Percentiles rank a stretch among this genome's conserved stretches.
Conservation (phyloP, 805 yeast genomes). For the Candida maesae region DNA sequence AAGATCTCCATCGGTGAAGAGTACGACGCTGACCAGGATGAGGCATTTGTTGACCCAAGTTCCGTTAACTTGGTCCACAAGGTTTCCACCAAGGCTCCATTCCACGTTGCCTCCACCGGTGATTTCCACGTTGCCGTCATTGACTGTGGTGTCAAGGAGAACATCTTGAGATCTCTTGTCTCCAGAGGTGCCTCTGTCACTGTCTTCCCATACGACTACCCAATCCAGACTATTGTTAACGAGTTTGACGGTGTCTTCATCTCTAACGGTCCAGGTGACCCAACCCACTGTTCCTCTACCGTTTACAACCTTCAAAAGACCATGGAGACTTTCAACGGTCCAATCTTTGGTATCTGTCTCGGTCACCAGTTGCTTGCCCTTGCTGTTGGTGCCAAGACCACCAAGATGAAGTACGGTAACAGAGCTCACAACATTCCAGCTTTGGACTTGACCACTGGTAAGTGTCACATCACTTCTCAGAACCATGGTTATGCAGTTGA, state of each 20-base stretch:
- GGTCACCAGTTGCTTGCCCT: conserved; percentile 96
- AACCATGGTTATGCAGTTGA: conserved; percentile 99
- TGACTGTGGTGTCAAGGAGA: conserved; percentile 98
- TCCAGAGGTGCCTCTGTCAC: conserved; percentile 95
- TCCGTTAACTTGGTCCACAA: conserved; percentile 84
- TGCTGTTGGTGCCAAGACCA: conserved; percentile 91
- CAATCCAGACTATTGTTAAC: conserved; percentile 84
- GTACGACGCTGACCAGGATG: conserved; percentile 88
- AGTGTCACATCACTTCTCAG: conserved; percentile 97
- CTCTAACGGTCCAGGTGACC: conserved; percentile 98
- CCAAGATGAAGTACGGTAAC: conserved; percentile 95
- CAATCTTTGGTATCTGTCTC: conserved; percentile 95
- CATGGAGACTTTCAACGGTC: conserved; percentile 63
- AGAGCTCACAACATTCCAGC: conserved; percentile 99
- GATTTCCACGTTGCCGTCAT: conserved; percentile 83
- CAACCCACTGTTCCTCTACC: conserved; percentile 82
- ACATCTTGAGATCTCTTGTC: conserved; percentile 89
- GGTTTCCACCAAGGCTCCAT: conserved; percentile 94
- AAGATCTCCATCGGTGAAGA: conserved; percentile 87
- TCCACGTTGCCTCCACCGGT: conserved; percentile 70
- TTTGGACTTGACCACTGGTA: conserved; percentile 81
- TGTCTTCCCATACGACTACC: conserved; percentile 94
- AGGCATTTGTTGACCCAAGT: conserved; percentile 88
- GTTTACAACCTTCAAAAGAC: conserved; percentile 69
- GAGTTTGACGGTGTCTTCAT: conserved; percentile 93